phyloP scores from a whole-genome alignment of 192 early-diverging fungal species.

The Pilaira anomala region DNA sequence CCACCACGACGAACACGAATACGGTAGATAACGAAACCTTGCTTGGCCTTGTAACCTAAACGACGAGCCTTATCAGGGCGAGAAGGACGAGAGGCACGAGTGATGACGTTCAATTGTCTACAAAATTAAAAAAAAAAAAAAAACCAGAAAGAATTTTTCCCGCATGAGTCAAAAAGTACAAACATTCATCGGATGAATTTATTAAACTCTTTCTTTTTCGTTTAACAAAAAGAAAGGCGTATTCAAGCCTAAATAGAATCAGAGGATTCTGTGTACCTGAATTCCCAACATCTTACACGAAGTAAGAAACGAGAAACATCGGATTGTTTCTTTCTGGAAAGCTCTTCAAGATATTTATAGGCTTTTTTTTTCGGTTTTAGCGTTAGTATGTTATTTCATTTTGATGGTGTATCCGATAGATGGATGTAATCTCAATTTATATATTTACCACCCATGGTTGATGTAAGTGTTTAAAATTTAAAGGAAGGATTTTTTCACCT shows the following conservation, averaged over 20 bases:
- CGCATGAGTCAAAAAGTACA: conserved; percentile 1
- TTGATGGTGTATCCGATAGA: neutral
- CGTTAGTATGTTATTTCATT: neutral
- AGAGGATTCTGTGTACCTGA: conserved; percentile 60
- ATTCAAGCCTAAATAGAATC: conserved; percentile 20
- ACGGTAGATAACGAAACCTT: conserved; percentile 99
- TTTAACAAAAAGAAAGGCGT: conserved; percentile 42
- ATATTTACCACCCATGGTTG: no score
- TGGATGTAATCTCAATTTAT: no score
- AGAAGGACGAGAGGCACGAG: conserved; percentile 97
- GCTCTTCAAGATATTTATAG: conserved; percentile 92
- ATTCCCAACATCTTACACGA: conserved; percentile 98
- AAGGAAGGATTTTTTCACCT: no score
- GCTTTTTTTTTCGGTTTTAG: conserved; percentile 33
- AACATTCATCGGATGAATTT: conserved; percentile 21
- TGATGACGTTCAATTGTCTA: conserved; percentile 96
- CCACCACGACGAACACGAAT: conserved; percentile 98
- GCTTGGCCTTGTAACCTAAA: conserved; percentile 98
- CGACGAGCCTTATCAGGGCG: conserved; percentile 99
- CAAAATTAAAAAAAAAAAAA: neutral
- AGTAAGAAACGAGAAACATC: conserved; percentile 99
- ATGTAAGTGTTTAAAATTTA: no score
- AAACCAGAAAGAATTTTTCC: neutral
- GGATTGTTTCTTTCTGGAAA: conserved; percentile 99
- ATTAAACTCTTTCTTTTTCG: conserved; percentile 4